A percentile compares a stretch with the other conserved stretches of the same genome.
Evolutionary conservation across 2,329 filamentous ascomycete genomes (phyloP).

Genomic region (Pseudocercospora eumusae): DNA sequence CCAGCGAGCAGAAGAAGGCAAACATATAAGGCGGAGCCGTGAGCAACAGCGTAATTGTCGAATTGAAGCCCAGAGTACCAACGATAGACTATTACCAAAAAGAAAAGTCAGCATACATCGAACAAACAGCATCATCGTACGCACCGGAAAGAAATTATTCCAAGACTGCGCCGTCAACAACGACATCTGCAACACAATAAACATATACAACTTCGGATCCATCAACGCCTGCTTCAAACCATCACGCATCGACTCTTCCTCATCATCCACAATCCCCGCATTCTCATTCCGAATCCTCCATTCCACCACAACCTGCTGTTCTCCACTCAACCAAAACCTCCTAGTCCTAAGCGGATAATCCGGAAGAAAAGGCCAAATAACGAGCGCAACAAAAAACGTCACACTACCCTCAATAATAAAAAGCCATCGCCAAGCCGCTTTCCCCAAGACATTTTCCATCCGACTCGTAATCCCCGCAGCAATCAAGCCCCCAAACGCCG

Average conservation of each 20-base stretch:
- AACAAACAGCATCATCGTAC: not conserved
- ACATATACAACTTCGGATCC: conserved; percentile 30
- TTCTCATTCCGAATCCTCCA: conserved; percentile 8
- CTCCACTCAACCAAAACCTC: conserved; percentile 6
- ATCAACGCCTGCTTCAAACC: conserved; percentile 17
- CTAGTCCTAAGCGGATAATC: conserved; percentile 19
- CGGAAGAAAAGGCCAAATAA: conserved; percentile 13
- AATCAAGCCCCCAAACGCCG: conserved; percentile 25
- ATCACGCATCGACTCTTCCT: not conserved
- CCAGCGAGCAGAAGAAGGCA: conserved; percentile 35
- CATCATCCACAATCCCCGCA: conserved; percentile 13
- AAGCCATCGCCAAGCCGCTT: conserved; percentile 39
- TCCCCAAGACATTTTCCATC: conserved; percentile 35
- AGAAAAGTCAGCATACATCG: not conserved
- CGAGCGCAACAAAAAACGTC: conserved; percentile 10
- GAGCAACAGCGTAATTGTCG: conserved; percentile 33
- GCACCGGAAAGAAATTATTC: conserved; percentile 11
- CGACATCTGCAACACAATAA: conserved; percentile 8
- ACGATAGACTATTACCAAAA: conserved; percentile 1
- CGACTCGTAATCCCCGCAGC: conserved; percentile 23
- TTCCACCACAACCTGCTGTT: conserved; percentile 8
- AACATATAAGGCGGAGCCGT: conserved; percentile 64
- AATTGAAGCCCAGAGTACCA: not conserved
- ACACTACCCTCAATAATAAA: conserved; percentile 33
- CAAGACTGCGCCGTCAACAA: not conserved